Percentiles rank a stretch among this genome's conserved stretches.
These are phyloP conservation scores for Botryotinia narcissicola DNA, from an alignment of 2,329 filamentous ascomycete species.

Conservation along the genomic window DNA sequence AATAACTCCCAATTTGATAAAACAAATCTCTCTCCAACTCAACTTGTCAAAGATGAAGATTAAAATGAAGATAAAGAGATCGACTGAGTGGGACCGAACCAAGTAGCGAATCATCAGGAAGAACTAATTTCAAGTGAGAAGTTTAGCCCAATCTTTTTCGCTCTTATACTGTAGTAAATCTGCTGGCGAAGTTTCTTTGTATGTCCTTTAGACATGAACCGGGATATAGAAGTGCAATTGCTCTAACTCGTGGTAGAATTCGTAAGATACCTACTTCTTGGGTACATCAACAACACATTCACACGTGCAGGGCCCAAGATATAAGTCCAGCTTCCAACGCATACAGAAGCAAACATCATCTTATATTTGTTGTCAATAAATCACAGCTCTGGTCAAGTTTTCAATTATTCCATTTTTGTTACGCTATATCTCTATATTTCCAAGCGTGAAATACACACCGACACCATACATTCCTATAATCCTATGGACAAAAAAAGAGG, in stretches of 20 bases:
- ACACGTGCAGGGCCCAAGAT: not conserved
- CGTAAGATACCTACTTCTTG: not conserved
- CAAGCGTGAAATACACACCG: not conserved
- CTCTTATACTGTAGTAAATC: not conserved
- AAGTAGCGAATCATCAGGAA: not conserved
- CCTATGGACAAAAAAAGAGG: slow-evolving; percentile 1
- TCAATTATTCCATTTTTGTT: not conserved
- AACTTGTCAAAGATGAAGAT: not conserved
- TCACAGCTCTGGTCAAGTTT: not conserved
- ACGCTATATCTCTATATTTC: not conserved
- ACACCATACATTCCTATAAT: not conserved
- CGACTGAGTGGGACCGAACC: not conserved
- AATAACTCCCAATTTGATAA: not conserved
- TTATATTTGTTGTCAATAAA: not conserved
- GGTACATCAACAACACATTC: not conserved
- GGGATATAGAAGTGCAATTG: not conserved
- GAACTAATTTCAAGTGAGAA: not conserved
- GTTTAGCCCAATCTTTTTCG: not conserved
- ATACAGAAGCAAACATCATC: not conserved
- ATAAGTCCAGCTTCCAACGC: not conserved
- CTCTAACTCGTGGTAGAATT: not conserved
- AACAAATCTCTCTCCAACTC: not conserved
- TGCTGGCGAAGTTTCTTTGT: not conserved
- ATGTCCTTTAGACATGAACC: not conserved
- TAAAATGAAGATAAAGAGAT: not conserved